These are phyloP conservation scores for Stachybotrys elegans DNA, from an alignment of 2,329 filamentous ascomycete genomes.

Conservation along the genomic window DNA sequence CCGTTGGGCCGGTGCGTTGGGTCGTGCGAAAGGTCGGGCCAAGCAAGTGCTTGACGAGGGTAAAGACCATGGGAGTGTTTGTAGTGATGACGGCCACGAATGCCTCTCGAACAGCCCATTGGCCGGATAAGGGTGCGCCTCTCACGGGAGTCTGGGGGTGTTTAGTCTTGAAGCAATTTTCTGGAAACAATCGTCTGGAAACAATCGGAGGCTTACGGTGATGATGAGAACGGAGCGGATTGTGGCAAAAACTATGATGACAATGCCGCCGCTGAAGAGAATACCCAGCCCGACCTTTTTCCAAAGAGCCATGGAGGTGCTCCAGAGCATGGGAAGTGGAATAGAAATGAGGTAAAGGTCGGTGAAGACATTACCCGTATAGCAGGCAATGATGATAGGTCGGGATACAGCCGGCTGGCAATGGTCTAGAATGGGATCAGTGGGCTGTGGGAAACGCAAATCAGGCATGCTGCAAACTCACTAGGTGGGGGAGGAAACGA, in stretches of 20 bases:
- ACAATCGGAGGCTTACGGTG: background rate
- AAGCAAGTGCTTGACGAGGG: constrained; percentile 2
- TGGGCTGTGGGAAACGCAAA: background rate
- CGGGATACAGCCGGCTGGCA: constrained; percentile 13
- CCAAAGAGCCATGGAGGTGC: constrained; percentile 5
- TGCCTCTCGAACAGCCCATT: constrained; percentile 13
- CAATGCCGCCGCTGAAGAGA: constrained; percentile 1
- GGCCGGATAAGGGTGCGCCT: constrained; percentile 9
- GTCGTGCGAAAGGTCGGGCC: background rate
- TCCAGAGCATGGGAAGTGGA: constrained; percentile 13
- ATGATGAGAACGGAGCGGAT: background rate
- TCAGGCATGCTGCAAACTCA: background rate
- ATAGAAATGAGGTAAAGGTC: constrained; percentile 15
- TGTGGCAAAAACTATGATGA: background rate
- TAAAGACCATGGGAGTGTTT: constrained; percentile 12
- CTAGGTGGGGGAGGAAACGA: background rate
- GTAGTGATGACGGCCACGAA: constrained; percentile 13
- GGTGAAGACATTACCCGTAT: constrained; percentile 12
- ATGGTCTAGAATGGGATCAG: constrained; percentile 3
- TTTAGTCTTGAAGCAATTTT: background rate
- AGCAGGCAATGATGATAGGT: constrained; percentile 11
- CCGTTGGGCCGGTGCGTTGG: background rate
- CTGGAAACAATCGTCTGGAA: background rate
- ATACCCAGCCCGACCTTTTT: background rate
- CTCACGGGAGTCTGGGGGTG: constrained; percentile 1